phyloP scores from a whole-genome alignment of 805 yeast species.

The Cyberlindnera saturnus region DNA sequence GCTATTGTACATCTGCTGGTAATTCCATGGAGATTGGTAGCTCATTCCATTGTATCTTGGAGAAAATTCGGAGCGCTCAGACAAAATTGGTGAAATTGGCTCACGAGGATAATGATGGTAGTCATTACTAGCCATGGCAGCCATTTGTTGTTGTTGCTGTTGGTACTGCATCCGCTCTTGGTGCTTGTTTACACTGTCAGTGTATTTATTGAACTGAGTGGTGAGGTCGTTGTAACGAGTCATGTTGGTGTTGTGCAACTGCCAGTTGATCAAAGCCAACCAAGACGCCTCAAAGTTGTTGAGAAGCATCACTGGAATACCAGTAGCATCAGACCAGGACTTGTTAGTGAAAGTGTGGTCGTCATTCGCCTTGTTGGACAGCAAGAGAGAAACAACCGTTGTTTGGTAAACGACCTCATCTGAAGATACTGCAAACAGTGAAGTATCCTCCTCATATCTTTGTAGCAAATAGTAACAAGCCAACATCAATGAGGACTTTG shows the following conservation, averaged over 20 bases:
- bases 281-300: conserved; percentile 68
- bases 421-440: conserved; percentile 25
- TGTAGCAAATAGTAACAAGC: conserved; percentile 76
- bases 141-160: conserved; percentile 9
- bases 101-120: conserved; percentile 6
- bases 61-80: conserved; percentile 14
- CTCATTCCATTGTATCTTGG: conserved; percentile 10
- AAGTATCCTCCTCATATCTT: conserved; percentile 37
- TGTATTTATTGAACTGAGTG: conserved; percentile 20
- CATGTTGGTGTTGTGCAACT: conserved; percentile 35
- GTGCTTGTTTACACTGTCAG: conserved; percentile 18
- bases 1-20: conserved; percentile 8
- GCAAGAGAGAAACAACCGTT: conserved; percentile 63
- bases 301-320: conserved; percentile 53
- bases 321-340: conserved; percentile 96
- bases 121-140: conserved; percentile 3
- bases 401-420: conserved; percentile 41
- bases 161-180: conserved; percentile 12
- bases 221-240: conserved; percentile 19
- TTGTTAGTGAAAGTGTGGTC: conserved; percentile 94
- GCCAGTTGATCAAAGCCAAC: conserved; percentile 58
- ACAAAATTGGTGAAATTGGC: conserved; percentile 18
- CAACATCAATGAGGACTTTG: conserved; percentile 72
- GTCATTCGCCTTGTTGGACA: conserved; percentile 92
- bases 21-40: conserved; percentile 9